A percentile compares a stretch with the other conserved stretches of the same genome.
These are phyloP conservation scores for Apiotrichum brassicae DNA, from an alignment of 1,284 basidiomycete genomes.

Conservation along the genomic window DNA sequence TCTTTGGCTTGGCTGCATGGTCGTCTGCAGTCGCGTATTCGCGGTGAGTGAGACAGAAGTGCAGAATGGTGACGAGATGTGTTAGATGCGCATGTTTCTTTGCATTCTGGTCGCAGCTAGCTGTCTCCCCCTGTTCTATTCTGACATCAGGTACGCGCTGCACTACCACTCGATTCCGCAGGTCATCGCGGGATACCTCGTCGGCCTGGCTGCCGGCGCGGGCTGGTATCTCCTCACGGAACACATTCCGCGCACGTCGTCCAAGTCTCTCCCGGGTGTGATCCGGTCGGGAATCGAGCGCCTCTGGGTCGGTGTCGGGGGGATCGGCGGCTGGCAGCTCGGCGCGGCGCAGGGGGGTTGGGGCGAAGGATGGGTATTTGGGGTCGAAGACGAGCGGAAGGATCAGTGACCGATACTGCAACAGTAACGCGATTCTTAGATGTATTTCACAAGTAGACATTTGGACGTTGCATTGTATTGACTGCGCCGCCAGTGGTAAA, in stretches of 20 bases:
- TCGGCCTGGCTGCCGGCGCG: constrained; percentile 26
- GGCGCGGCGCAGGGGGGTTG: constrained; percentile 35
- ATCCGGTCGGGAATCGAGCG: constrained; percentile 21
- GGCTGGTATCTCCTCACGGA: constrained; percentile 33
- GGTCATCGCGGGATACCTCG: constrained; percentile 35
- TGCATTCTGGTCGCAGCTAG: no score
- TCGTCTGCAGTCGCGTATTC: constrained; percentile 41
- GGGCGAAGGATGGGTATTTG: constrained; percentile 34
- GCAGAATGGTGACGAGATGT: no score
- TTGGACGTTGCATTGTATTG: background rate
- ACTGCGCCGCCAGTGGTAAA: background rate
- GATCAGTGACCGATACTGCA: no score
- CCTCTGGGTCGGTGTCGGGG: constrained; percentile 35
- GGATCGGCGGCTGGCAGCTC: constrained; percentile 36
- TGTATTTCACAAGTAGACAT: constrained; percentile 1
- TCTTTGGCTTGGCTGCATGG: constrained; percentile 38
- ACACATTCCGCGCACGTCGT: constrained; percentile 27
- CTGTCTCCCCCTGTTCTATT: background rate
- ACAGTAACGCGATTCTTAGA: background rate
- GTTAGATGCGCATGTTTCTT: no score
- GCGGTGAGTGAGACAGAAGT: constrained; percentile 22
- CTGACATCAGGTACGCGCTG: constrained; percentile 34
- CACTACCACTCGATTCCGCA: constrained; percentile 41
- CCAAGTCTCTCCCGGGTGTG: constrained; percentile 17
- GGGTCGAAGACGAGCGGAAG: background rate